phyloP scores from a whole-genome alignment of 2,329 filamentous ascomycete genomes.

The Immersiporthe knoxdaviesiana region DNA sequence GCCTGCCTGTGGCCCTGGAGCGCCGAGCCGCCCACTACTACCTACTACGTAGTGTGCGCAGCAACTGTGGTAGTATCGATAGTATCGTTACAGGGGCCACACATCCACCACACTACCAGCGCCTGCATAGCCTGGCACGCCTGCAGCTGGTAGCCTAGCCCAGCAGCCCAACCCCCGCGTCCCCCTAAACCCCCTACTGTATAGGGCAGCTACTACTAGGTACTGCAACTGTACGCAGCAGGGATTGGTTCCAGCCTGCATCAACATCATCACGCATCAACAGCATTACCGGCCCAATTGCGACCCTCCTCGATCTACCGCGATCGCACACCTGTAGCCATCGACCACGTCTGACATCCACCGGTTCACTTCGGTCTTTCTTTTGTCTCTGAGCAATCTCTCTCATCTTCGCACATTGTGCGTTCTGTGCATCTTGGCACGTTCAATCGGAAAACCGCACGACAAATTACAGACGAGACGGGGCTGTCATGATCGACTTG shows the following conservation, averaged over 20 bases:
- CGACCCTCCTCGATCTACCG: background rate
- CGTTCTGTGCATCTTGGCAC: background rate
- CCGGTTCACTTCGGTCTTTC: background rate
- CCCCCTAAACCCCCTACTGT: background rate
- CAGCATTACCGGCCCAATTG: background rate
- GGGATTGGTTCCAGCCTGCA: background rate
- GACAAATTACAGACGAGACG: background rate
- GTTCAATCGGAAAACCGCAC: background rate
- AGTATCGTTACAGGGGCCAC: no score
- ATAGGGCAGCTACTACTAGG: no score
- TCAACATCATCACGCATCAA: background rate
- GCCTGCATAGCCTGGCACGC: no score
- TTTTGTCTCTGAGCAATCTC: background rate
- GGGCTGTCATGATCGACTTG: background rate
- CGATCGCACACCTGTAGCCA: background rate
- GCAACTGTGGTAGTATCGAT: no score
- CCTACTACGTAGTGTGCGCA: background rate
- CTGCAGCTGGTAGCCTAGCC: background rate
- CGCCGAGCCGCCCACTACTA: background rate
- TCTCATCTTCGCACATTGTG: slow-evolving; percentile 3
- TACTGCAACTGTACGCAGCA: background rate
- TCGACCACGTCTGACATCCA: background rate
- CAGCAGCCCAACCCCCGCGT: background rate
- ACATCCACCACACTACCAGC: background rate
- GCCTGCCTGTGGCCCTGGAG: background rate